Percentiles rank a stretch among this genome's conserved stretches.
These are phyloP conservation scores for Starmerella etchellsii DNA, from an alignment of 805 yeast species.

Conservation along the genomic window DNA sequence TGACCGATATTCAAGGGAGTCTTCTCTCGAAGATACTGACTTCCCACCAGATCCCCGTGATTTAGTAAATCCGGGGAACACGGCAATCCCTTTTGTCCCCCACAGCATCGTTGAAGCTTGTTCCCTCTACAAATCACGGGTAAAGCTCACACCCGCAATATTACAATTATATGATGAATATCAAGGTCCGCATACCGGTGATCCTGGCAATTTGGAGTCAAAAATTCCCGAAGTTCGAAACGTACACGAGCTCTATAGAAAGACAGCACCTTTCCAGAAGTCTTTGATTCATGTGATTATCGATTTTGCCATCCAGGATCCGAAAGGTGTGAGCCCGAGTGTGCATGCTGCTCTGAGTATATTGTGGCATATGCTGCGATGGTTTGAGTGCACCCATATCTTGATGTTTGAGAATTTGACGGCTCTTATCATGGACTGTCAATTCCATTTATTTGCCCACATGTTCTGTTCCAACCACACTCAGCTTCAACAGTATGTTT, in stretches of 20 bases:
- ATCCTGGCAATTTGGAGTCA: not conserved
- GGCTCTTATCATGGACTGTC: conserved; percentile 61
- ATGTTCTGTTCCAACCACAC: conserved; percentile 24
- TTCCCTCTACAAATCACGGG: conserved; percentile 46
- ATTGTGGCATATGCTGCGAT: conserved; percentile 37
- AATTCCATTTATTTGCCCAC: conserved; percentile 35
- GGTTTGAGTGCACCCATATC: conserved; percentile 72
- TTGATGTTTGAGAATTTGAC: conserved; percentile 66
- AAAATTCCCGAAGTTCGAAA: conserved; percentile 28
- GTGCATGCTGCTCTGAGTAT: conserved; percentile 15
- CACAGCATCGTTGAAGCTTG: conserved; percentile 70
- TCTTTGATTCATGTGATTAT: conserved; percentile 53
- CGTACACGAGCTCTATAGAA: conserved; percentile 48
- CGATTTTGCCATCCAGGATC: conserved; percentile 36
- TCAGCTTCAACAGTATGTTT: conserved; percentile 13
- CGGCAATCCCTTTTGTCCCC: conserved; percentile 37
- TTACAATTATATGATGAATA: conserved; percentile 45
- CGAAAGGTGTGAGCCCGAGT: conserved; percentile 11
- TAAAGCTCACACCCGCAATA: conserved; percentile 53
- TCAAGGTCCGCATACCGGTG: not conserved
- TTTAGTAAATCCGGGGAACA: conserved; percentile 4
- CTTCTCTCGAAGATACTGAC: not conserved
- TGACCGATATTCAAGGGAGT: not conserved
- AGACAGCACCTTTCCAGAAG: conserved; percentile 42
- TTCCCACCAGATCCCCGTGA: conserved; percentile 12